Base-by-base conservation (phyloP, 2,329 filamentous ascomycete species). In the Pseudohalonectria lignicola region DNA sequence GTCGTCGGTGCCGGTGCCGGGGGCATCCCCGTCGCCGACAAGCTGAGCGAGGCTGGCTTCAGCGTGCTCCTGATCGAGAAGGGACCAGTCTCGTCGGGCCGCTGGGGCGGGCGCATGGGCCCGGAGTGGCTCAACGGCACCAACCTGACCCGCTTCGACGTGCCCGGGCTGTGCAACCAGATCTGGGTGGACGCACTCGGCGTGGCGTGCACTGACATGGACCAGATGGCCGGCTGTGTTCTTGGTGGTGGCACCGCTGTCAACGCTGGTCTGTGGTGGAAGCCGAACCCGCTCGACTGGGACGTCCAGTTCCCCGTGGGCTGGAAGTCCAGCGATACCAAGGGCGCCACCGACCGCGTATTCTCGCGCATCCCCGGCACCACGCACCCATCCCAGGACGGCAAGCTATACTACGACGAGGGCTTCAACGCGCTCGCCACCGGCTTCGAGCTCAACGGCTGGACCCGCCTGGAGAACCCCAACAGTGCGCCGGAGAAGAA, bases 281-380 rank as follows among this genome's bases (percentile, higher is more conserved):
- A 71, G 35, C 64, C 77, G 2, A 71, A 76, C 41, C 63, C 68
- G 7, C 53, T 64, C 15, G 82, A 86, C 52, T 86, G 81, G 64
- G 77, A 86, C 52, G 67, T 72, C 53, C 81, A 82, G 54, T 87
- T 83, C 61, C 82, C 82, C 1, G 45, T 60, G 2, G 82, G 81
- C 21, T 87, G 82, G 82, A 77, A 81, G 55, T 67, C 74, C 15
- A 53, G 60, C 5, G 79, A 86, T 47, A 70, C 86, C 52, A 60
- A 61, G 42, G 53, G 61, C 18, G 73, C 81, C 2, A 73, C 77
- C 5, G 58, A 70, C 20, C 69, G 74, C 31, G 74, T 80, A 6
- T 86, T 85, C 53, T 60, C 64, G 26, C 71, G 79, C n/a, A 86
- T 85, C 43, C 79, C 79, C 0, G 81, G 80, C 23, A 85, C 79